phyloP scores from a whole-genome alignment of 2,329 filamentous ascomycete genomes.

The Cytospora piceicola region DNA sequence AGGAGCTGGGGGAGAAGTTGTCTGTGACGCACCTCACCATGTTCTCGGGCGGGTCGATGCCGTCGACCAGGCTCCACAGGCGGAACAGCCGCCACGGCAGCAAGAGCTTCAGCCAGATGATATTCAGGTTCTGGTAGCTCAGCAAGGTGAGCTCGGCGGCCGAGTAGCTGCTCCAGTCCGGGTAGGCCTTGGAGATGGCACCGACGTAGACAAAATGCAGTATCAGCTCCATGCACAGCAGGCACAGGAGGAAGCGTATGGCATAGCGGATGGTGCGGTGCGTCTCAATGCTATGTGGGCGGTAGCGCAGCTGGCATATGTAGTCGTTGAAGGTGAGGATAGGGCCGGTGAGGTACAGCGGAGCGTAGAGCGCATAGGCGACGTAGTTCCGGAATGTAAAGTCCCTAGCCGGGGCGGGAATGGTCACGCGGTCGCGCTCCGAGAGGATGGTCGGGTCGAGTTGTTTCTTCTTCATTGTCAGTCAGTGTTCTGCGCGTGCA shows the following conservation, averaged over 20 bases:
- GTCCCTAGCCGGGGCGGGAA: constrained; percentile 71
- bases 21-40: constrained; percentile 96
- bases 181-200: constrained; percentile 81
- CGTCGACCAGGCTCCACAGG: constrained; percentile 90
- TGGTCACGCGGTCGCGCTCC: constrained; percentile 82
- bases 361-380: constrained; percentile 88
- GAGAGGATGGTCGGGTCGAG: constrained; percentile 85
- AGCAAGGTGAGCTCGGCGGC: constrained; percentile 87
- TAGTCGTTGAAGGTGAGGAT: constrained; percentile 99
- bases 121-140: constrained; percentile 92
- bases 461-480: constrained; percentile 86
- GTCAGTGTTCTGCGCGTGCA: constrained; percentile 57
- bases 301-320: constrained; percentile 81
- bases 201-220: constrained; percentile 93
- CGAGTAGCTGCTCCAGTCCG: constrained; percentile 82
- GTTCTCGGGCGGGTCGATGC: constrained; percentile 94
- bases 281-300: constrained; percentile 69
- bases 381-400: constrained; percentile 86
- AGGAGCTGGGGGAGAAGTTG: constrained; percentile 87
- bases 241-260: constrained; percentile 76
- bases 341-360: constrained; percentile 88
- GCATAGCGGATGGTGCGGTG: constrained; percentile 79
- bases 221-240: constrained; percentile 88
- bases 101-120: constrained; percentile 97
- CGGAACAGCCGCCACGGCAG: constrained; percentile 98